These are phyloP conservation scores for Sordaria brevicollis DNA, from an alignment of 495 filamentous ascomycete species.

Conservation along the genomic window DNA sequence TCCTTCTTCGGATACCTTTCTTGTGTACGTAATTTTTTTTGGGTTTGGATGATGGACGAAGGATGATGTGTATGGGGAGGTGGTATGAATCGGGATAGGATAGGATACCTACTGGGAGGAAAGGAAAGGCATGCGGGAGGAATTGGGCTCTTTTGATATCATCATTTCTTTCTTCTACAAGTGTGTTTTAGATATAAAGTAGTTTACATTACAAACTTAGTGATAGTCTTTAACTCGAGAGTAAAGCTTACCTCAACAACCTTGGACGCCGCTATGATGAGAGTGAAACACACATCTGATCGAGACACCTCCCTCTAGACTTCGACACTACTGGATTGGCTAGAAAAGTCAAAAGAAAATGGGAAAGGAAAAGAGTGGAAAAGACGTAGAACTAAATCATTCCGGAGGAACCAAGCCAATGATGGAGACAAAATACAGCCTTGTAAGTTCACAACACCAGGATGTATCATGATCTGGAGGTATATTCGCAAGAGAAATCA, in stretches of 20 bases:
- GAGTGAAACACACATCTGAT: no score
- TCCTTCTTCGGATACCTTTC: neutral
- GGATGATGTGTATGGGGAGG: neutral
- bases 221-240: neutral
- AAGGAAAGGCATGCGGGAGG: neutral
- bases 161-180: constrained; percentile 1
- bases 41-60: neutral
- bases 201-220: neutral
- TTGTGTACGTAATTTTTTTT: neutral
- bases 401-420: no score
- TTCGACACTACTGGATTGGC: no score
- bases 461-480: no score
- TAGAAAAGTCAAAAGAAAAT: no score
- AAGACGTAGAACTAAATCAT: no score
- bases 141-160: neutral
- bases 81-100: neutral
- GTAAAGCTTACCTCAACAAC: neutral
- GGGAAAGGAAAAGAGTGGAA: no score
- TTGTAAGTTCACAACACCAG: no score
- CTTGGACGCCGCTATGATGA: no score
- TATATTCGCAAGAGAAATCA: constrained; percentile 5
- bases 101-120: neutral
- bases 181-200: constrained; percentile 1
- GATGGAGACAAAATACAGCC: no score
- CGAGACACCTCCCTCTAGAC: no score